Evolutionary conservation across 78 protist species (phyloP), one percentile per base, ranked within the genome.

Genomic region (Isochrysis galbana): DNA sequence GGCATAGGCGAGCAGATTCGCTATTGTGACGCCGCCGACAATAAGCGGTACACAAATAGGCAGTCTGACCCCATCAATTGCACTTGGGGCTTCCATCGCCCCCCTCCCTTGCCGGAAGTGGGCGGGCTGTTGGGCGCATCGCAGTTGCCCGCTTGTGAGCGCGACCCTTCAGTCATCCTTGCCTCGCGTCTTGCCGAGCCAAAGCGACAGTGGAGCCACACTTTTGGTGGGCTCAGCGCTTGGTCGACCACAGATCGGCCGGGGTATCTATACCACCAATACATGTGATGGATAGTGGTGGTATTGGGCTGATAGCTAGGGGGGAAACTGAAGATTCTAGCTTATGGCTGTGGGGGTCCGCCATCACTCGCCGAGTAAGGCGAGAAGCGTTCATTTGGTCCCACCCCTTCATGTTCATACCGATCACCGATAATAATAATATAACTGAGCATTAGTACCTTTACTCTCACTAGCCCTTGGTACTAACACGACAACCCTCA

Each of bases 61-160:
- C 0, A 2, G n/a, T 7, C 32, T 19, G 10, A 77, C 46, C 84
- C 84, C n/a, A 77, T 77, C 44, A 77, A 77, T 14, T 77, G 84
- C 84, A 77, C 84, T 17, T 77, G 84, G 84, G 84, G 84, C 47
- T 77, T 77, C 47, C 84, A 77, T 29, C 44, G 84, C 0, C 84
- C 84, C 5, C 84, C 84, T 17, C 84, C 84, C n/a, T 29, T 77
- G 7, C 61, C 61, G 29, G 61, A 51, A 51, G 61, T 7, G 29
- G 61, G 61, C 61, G 61, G 61, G 29, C 61, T 51, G 29, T 14
- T 51, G 7, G 61, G 61, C 61, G 61, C 61, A 14, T 51, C 36
- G 41, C 44, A 2, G 17, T 10, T 23, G 21, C 44, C 21, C 2
- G 41, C 14, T 26, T 70, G 80, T 41, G 45, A 1, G 17, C 29